phyloP scores from a whole-genome alignment of 441 rosid genomes.

The Corymbia calophylla region DNA sequence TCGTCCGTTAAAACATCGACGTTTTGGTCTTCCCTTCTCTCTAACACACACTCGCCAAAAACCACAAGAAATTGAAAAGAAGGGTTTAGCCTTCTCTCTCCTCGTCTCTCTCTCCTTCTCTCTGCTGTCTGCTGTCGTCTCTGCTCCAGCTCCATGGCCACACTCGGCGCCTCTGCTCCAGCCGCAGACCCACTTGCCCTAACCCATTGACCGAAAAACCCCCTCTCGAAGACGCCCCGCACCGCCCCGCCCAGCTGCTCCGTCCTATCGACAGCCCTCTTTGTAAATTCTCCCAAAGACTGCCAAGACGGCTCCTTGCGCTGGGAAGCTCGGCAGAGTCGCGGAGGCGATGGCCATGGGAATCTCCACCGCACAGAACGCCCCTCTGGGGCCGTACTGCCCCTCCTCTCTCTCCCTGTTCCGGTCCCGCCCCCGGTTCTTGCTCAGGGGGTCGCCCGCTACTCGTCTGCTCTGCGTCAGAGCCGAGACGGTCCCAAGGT shows the following conservation, averaged over 20 bases:
- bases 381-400: constrained; percentile 32
- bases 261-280: not conserved
- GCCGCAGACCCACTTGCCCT: constrained; percentile 20
- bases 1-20: not conserved
- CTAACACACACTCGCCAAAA: not conserved
- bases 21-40: not conserved
- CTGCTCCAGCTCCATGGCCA: constrained; percentile 1
- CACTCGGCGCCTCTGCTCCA: constrained; percentile 8
- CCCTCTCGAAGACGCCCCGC: not conserved
- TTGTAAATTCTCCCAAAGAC: constrained; percentile 1
- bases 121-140: constrained; percentile 13
- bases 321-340: constrained; percentile 44
- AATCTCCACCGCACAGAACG: constrained; percentile 36
- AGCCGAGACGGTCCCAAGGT: constrained; percentile 17
- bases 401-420: constrained; percentile 24
- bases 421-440: constrained; percentile 26
- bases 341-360: constrained; percentile 46
- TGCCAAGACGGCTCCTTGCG: constrained; percentile 36
- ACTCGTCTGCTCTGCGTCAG: constrained; percentile 9
- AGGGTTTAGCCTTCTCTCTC: not conserved
- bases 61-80: not conserved
- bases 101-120: not conserved
- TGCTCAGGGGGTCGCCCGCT: not conserved
- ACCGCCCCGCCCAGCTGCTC: not conserved
- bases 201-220: not conserved